Conservation (phyloP, 305 asterid species). For the Fraxinus sp. region DNA sequence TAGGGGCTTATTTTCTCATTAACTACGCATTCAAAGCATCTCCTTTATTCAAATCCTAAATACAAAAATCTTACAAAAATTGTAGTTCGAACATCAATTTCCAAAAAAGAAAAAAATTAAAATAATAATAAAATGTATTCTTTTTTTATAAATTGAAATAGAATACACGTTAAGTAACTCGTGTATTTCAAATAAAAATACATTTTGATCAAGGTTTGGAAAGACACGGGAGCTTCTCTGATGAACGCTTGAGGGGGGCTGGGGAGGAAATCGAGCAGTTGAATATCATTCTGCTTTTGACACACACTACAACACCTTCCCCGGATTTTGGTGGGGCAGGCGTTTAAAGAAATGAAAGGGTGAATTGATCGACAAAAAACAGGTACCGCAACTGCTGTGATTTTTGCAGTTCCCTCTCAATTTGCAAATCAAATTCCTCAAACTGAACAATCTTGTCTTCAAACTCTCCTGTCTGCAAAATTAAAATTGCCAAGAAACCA, state of each 20-base stretch:
- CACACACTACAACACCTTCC: constrained; percentile 34
- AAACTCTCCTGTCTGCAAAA: constrained; percentile 54
- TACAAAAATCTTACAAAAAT: background rate
- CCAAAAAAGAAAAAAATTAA: background rate
- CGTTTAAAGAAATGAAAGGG: constrained; percentile 45
- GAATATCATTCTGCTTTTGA: constrained; percentile 40
- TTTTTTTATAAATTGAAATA: background rate
- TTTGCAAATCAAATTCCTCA: constrained; percentile 65
- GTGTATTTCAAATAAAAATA: background rate
- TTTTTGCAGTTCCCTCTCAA: constrained; percentile 61
- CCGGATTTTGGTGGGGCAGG: constrained; percentile 37
- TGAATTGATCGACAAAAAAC: constrained; percentile 60
- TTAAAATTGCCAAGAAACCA: background rate
- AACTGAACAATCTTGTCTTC: constrained; percentile 61
- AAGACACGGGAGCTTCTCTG: constrained; percentile 28
- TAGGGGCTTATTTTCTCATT: too few relatives aligned
- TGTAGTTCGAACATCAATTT: background rate
- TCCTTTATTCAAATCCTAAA: background rate
- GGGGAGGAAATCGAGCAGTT: background rate
- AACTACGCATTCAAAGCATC: background rate
- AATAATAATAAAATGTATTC: background rate
- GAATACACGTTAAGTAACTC: background rate
- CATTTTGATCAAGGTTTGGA: background rate
- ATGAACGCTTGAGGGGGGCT: constrained; percentile 14
- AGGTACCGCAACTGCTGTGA: constrained; percentile 56